Evolutionary conservation across 2,329 filamentous ascomycete species (phyloP).

Genomic region (Pseudonectria foliicola): DNA sequence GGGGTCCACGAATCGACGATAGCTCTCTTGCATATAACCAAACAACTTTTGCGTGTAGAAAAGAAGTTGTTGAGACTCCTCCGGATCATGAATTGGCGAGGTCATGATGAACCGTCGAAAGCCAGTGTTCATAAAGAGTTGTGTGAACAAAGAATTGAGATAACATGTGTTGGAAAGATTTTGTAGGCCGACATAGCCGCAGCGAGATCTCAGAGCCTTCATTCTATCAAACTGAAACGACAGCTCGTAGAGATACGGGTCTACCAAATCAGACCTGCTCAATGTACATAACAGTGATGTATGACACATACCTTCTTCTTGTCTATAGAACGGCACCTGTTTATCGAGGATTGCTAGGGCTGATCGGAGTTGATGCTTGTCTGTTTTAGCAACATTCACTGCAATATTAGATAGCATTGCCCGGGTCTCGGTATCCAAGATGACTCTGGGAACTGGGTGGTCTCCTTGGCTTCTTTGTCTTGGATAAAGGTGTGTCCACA

Average conservation of each 20-base stretch:
- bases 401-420: slow-evolving; percentile 55
- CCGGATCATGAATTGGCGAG: slow-evolving; percentile 47
- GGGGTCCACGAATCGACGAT: slow-evolving; percentile 67
- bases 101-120: slow-evolving; percentile 81
- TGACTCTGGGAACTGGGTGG: slow-evolving; percentile 29
- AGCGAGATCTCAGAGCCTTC: slow-evolving; percentile 63
- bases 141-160: slow-evolving; percentile 87
- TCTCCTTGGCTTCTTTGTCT: slow-evolving; percentile 28
- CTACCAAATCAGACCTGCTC: slow-evolving; percentile 13
- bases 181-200: slow-evolving; percentile 80
- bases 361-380: slow-evolving; percentile 38
- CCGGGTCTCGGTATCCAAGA: slow-evolving; percentile 50
- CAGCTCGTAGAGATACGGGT: slow-evolving; percentile 55
- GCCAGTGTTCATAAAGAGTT: slow-evolving; percentile 89
- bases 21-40: slow-evolving; percentile 76
- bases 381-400: slow-evolving; percentile 46
- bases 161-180: slow-evolving; percentile 98
- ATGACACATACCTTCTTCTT: slow-evolving; percentile 32
- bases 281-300: neutral
- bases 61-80: slow-evolving; percentile 59
- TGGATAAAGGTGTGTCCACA: slow-evolving; percentile 62
- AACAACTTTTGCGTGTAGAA: slow-evolving; percentile 76
- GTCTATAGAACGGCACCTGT: slow-evolving; percentile 31
- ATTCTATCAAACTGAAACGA: slow-evolving; percentile 55
- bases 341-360: slow-evolving; percentile 38